Evolutionary conservation across 1,284 basidiomycete species (phyloP).

Genomic region (Ustilago tritici): DNA sequence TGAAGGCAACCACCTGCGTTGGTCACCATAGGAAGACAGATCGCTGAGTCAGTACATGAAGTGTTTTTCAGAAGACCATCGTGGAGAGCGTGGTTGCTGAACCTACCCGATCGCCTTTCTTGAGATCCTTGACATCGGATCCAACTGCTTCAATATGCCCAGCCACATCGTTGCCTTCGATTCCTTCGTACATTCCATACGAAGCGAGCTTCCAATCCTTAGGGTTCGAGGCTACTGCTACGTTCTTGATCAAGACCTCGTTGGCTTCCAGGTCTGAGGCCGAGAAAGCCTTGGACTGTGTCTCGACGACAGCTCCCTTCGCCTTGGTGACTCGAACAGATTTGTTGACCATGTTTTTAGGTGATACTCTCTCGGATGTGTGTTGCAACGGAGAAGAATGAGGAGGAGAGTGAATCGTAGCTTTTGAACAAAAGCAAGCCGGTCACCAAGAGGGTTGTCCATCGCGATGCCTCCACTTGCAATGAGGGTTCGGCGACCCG

Average conservation of each 20-base stretch:
- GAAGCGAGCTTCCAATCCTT: conserved; percentile 68
- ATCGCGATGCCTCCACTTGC: background rate
- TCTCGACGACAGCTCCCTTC: conserved; percentile 32
- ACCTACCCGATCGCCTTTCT: conserved; percentile 60
- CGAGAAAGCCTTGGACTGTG: conserved; percentile 15
- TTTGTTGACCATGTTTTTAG: conserved; percentile 29
- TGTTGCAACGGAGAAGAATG: background rate
- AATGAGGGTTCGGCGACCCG: background rate
- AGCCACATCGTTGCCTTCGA: conserved; percentile 68
- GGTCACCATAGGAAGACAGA: background rate
- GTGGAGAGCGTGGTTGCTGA: background rate
- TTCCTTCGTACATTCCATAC: conserved; percentile 18
- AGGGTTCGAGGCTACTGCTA: conserved; percentile 68
- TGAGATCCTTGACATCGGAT: conserved; percentile 55
- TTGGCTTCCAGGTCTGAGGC: conserved; percentile 23
- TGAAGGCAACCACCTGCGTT: conserved; percentile 55
- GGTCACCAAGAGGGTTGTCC: background rate
- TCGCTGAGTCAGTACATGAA: background rate
- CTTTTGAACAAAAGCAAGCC: background rate
- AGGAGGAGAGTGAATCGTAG: background rate
- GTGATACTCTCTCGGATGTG: no score
- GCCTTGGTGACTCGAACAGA: conserved; percentile 42
- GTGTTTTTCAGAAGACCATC: background rate
- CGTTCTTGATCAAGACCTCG: conserved; percentile 69
- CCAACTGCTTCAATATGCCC: conserved; percentile 48